Evolutionary conservation across 2,329 filamentous ascomycete genomes (phyloP), one percentile per base, ranked within the genome.

Genomic region (Ophiostoma perfectum): DNA sequence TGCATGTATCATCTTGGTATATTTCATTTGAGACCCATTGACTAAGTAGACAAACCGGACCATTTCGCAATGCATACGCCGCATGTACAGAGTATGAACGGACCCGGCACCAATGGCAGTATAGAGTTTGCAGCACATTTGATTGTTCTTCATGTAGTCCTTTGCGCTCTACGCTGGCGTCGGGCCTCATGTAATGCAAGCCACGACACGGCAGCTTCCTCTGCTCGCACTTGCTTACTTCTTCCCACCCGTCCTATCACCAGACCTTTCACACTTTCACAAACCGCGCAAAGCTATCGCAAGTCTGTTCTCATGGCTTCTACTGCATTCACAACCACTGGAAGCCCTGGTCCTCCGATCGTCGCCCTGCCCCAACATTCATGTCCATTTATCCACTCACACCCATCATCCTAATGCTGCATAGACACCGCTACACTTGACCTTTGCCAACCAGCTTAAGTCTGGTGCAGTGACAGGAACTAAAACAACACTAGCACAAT

Each of bases 311-410:
- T 63, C 58, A 63, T 38, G 38, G n/a, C 38, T 6, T 39, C 14
- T n/a, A 7, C 39, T 4, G 8, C 16, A n/a, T 42, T 63, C 2
- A 5, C 60, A 18, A 18, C 16, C 58, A 42, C n/a, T 65, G 41
- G 58, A 36, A 44, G n/a, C 67, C 68, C 27, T 60, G 55, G 55
- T 38, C 9, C 38, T 60, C 9, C 38, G 67, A 67, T 69, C 68
- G 65, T 18, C 65, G 44, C 36, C 62, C n/a, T 49, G 65, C 68
- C 68, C 68, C 65, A 67, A 27, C 68, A 18, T 69, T 58, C n/a
- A 65, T 60, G 68, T 55, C 49, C 65, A 67, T 69, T 63, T 67
- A 67, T 18, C 68, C 68, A 69, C 68, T 39, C 68, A 65, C 62
- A 65, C 65, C 12, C 60, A 62, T 63, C 60, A 42, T 63, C 60